phyloP scores from a whole-genome alignment of 176 grass and related monocot genomes.

The Tillandsia leiboldiana region DNA sequence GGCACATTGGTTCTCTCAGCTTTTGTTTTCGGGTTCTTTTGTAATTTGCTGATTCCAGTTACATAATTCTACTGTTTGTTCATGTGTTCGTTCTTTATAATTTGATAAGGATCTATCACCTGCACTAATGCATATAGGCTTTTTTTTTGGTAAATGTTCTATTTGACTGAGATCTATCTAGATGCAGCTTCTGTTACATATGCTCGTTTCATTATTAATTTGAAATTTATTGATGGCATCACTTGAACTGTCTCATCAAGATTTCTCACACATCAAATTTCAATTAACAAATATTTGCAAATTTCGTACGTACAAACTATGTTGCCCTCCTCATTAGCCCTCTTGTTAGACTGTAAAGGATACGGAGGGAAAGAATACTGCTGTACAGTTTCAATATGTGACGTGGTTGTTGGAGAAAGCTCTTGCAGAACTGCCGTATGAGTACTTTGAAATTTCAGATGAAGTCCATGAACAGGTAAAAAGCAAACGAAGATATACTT shows the following conservation, averaged over 20 bases:
- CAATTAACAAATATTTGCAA: not conserved
- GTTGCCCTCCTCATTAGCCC: constrained; percentile 17
- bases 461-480: constrained; percentile 99
- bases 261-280: not conserved
- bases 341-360: constrained; percentile 33
- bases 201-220: too few species aligned
- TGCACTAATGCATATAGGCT: not conserved
- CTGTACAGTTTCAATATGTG: constrained; percentile 67
- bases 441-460: constrained; percentile 78
- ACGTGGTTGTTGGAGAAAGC: constrained; percentile 73
- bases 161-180: too few species aligned
- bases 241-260: not conserved
- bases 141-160: not conserved
- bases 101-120: not conserved
- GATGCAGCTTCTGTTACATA: too few species aligned
- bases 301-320: constrained; percentile 1
- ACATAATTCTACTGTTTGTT: not conserved
- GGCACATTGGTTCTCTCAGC: not conserved
- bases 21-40: not conserved
- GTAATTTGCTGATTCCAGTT: not conserved
- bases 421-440: constrained; percentile 52
- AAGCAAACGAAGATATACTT: constrained; percentile 6
- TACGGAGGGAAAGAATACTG: constrained; percentile 32
- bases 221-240: not conserved
- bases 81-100: not conserved